phyloP scores from a whole-genome alignment of 2,329 filamentous ascomycete species.

The Parasarocladium wereldwijsianum region DNA sequence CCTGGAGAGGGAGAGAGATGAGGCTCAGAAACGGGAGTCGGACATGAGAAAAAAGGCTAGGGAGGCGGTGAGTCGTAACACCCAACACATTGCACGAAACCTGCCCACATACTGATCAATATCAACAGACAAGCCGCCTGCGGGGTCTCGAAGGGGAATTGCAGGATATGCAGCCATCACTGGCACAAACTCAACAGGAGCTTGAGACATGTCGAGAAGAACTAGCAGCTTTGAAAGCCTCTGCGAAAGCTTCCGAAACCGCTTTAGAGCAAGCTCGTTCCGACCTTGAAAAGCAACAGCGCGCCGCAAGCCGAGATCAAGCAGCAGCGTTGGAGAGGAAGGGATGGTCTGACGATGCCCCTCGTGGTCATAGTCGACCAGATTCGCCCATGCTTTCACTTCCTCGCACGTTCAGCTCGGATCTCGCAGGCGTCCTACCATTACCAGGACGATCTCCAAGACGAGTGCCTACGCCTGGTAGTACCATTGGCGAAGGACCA shows the following conservation, averaged over 20 bases:
- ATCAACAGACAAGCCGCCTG: constrained; percentile 40
- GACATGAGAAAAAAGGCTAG: constrained; percentile 82
- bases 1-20: constrained; percentile 84
- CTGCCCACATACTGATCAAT: constrained; percentile 9
- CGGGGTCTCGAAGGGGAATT: constrained; percentile 70
- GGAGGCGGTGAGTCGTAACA: constrained; percentile 51
- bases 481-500: constrained; percentile 24
- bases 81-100: neutral
- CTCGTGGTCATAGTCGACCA: constrained; percentile 32
- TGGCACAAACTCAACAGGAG: constrained; percentile 51
- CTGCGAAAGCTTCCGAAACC: constrained; percentile 50
- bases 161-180: constrained; percentile 49
- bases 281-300: constrained; percentile 35
- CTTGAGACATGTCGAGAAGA: constrained; percentile 43
- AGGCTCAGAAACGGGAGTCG: constrained; percentile 65
- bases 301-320: constrained; percentile 12
- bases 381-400: constrained; percentile 38
- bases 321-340: constrained; percentile 26
- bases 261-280: constrained; percentile 40
- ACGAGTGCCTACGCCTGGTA: constrained; percentile 28
- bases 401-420: constrained; percentile 38
- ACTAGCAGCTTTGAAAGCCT: constrained; percentile 46
- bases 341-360: constrained; percentile 37
- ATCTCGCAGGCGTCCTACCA: constrained; percentile 34
- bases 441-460: constrained; percentile 17